Evolutionary conservation across 1,284 basidiomycete species (phyloP).

Genomic region (Cutaneotrichosporon cavernicola): DNA sequence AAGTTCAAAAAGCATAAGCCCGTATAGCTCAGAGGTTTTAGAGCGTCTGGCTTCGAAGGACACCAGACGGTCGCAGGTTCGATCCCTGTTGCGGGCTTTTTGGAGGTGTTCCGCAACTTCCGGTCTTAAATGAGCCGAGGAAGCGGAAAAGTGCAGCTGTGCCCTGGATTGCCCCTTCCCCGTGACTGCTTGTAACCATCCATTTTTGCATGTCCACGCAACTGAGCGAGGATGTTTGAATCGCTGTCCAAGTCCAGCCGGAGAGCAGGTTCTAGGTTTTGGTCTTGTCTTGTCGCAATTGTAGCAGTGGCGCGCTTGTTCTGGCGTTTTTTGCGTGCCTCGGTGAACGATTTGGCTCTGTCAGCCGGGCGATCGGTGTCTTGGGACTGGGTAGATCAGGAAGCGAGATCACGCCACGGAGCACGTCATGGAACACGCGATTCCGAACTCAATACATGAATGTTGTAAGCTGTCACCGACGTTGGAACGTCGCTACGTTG

Average conservation of each 20-base stretch:
- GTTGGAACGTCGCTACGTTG: background rate
- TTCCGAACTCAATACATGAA: background rate
- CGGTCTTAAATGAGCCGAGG: background rate
- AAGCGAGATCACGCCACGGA: background rate
- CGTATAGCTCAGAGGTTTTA: constrained; percentile 16
- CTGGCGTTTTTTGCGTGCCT: background rate
- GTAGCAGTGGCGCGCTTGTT: background rate
- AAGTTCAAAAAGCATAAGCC: background rate
- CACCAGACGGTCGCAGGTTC: constrained; percentile 17
- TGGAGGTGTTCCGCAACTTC: background rate
- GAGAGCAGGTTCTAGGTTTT: too few relatives aligned
- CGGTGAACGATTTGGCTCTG: background rate
- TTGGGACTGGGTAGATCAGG: background rate
- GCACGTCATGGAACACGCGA: background rate
- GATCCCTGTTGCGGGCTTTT: constrained; percentile 16
- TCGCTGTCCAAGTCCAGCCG: too few relatives aligned
- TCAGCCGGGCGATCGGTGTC: background rate
- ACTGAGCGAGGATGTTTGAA: too few relatives aligned
- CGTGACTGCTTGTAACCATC: too few relatives aligned
- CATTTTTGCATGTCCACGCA: too few relatives aligned
- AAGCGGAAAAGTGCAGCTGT: too few relatives aligned
- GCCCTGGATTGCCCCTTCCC: background rate
- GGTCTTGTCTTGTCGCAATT: too few relatives aligned
- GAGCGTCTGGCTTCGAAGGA: constrained; percentile 12
- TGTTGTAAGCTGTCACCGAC: background rate